These are phyloP conservation scores for Puccinia hordei DNA, from an alignment of 1,284 basidiomycete genomes.

Conservation along the genomic window DNA sequence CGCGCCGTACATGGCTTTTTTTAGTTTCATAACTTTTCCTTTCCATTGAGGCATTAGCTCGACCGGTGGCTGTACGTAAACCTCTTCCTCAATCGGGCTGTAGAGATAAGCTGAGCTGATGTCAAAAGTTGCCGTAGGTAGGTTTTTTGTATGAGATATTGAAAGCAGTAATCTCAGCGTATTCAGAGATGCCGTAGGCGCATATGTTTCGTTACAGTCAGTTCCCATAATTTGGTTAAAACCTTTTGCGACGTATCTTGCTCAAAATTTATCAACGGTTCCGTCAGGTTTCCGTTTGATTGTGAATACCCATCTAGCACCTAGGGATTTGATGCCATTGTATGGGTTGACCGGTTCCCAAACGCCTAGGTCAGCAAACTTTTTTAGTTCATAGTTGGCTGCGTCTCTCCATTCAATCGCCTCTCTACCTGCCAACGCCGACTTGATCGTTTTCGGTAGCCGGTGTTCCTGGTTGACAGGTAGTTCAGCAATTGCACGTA, in stretches of 20 bases:
- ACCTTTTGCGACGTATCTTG: conserved; percentile 5
- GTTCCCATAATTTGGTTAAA: background rate
- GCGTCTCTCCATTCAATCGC: background rate
- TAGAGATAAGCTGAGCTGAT: conserved; percentile 4
- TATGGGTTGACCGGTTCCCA: background rate
- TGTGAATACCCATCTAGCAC: too few relatives aligned
- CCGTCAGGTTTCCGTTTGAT: background rate
- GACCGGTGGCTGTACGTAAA: too few relatives aligned
- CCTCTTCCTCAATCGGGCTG: background rate
- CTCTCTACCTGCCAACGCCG: background rate
- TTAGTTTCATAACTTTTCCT: too few relatives aligned
- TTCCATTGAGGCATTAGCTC: too few relatives aligned
- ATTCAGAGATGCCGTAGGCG: background rate
- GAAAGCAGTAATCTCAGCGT: background rate
- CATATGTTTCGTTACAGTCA: background rate
- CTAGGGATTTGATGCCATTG: too few relatives aligned
- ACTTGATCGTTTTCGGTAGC: too few relatives aligned
- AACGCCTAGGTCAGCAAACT: background rate
- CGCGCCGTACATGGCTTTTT: too few relatives aligned
- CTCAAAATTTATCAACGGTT: background rate
- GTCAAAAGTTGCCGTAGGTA: background rate
- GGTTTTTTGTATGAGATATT: background rate
- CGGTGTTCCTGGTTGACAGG: too few relatives aligned
- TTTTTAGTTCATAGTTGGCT: background rate
- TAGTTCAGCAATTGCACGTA: too few relatives aligned